phyloP scores from a whole-genome alignment of 2,329 filamentous ascomycete genomes.

The Plectosphaerella plurivora region DNA sequence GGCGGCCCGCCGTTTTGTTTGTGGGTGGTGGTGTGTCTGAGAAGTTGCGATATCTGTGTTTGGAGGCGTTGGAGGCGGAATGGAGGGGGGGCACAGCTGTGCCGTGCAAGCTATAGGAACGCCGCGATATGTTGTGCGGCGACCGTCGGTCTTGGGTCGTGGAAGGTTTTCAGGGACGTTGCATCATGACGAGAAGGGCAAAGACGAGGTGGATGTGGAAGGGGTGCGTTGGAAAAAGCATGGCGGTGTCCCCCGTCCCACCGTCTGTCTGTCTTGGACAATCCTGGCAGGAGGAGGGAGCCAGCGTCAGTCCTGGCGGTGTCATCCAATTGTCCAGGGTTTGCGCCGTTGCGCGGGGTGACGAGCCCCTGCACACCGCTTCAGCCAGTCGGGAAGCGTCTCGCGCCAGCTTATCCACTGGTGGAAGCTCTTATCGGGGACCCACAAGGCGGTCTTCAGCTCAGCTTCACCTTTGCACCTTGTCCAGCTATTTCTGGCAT shows the following conservation, averaged over 20 bases:
- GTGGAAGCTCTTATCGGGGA: conserved; percentile 9
- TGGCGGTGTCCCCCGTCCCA: conserved; percentile 4
- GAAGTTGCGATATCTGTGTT: too few species aligned
- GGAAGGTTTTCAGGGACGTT: neutral
- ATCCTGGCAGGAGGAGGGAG: conserved; percentile 1
- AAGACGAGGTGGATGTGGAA: neutral
- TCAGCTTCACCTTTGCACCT: neutral
- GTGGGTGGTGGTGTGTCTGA: neutral
- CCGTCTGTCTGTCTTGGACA: neutral
- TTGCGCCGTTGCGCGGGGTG: conserved; percentile 13
- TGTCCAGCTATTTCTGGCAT: too few species aligned
- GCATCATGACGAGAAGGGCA: neutral
- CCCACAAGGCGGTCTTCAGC: neutral
- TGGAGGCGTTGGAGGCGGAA: neutral
- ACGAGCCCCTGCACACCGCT: conserved; percentile 8
- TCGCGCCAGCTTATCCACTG: conserved; percentile 7
- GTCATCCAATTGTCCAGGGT: neutral
- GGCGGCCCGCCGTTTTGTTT: neutral
- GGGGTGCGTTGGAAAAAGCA: neutral
- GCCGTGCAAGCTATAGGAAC: too few species aligned
- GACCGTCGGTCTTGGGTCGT: too few species aligned
- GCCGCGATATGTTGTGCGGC: too few species aligned
- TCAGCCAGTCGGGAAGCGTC: conserved; percentile 1
- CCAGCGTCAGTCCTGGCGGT: too few species aligned
- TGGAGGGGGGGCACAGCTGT: neutral